Evolutionary conservation across 2,329 filamentous ascomycete genomes (phyloP), one percentile per base, ranked within the genome.

Genomic region (Metarhizium sp.): DNA sequence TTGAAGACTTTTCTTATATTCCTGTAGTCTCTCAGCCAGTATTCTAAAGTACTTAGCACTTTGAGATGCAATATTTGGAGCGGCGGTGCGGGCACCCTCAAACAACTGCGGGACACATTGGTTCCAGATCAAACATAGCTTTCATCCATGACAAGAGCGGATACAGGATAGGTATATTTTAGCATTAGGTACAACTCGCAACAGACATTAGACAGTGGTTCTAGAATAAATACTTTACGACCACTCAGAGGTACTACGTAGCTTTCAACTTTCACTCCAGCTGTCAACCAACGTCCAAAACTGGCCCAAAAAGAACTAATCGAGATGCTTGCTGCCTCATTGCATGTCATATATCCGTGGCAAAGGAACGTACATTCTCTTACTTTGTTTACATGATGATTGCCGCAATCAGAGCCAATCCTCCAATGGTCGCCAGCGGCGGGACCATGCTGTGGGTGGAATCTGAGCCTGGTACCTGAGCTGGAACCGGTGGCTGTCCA

Each of bases 401-500:
- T 29, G 58, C 61, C 36, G 60, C 65, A 55, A 68, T 54, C 6
- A 70, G 30, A 16, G 66, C 55, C 1, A 71, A 50, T n/a, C 60
- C 60, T 8, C 59, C 58, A 43, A 70, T 57, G 2, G 53, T 59
- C 6, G 56, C 50, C 10, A 69, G 50, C 3, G 62, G 55, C 6
- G 62, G 58, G 16, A 64, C 47, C 2, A 59, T 58, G 20, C 60
- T 59, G 16, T 56, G 60, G 1, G 53, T 60, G 2, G 66, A 67
- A 48, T 62, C 61, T 3, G 69, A 69, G 4, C 62, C 58, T 6
- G 58, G 59, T 2, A 71, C 63, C 29, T 59, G 62, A 6, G 61
- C 67, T 20, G 67, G 67, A 10, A 60, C 54, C 16, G 61, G 60
- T 7, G 63, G 61, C 10, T 59, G 55, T 7, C 61, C 61, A 10